Percentiles rank a stretch among this genome's conserved stretches.
Conservation (phyloP, 225 moss, liverwort and hornwort genomes). For the Sphagnum contortum region DNA sequence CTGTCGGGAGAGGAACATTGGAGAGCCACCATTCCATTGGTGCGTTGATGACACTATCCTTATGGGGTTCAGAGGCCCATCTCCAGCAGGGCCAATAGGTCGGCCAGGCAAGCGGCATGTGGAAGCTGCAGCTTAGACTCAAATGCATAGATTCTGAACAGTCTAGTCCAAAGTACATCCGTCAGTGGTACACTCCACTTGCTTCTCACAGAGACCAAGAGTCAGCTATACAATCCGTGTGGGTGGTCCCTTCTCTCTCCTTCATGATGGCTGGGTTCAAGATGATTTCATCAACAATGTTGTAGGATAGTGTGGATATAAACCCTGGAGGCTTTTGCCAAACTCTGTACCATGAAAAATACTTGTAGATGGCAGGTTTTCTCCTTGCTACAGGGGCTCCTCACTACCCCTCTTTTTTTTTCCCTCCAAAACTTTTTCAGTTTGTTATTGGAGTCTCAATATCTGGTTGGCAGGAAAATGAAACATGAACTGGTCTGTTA, state of each 20-base stretch:
- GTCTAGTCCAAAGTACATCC: neutral
- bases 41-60: conserved; percentile 94
- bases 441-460: neutral
- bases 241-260: conserved; percentile 18
- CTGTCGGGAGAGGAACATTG: conserved; percentile 72
- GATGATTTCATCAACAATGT: conserved; percentile 15
- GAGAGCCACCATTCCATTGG: conserved; percentile 84
- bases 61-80: conserved; percentile 91
- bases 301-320: conserved; percentile 45
- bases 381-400: conserved; percentile 11
- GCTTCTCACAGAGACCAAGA: conserved; percentile 32
- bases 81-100: conserved; percentile 94
- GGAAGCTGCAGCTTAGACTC: conserved; percentile 72
- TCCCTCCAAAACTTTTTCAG: neutral
- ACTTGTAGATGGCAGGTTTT: conserved; percentile 16
- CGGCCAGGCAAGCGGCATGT: conserved; percentile 86
- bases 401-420: conserved; percentile 11
- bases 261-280: conserved; percentile 21
- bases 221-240: conserved; percentile 34
- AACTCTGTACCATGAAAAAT: conserved; percentile 40
- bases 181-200: conserved; percentile 23
- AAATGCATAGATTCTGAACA: conserved; percentile 13
- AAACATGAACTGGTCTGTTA: no score
- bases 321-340: conserved; percentile 35
- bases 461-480: neutral